Base-by-base conservation (phyloP, 2,329 filamentous ascomycete genomes). In the Aspergillus pseudotamarii region DNA sequence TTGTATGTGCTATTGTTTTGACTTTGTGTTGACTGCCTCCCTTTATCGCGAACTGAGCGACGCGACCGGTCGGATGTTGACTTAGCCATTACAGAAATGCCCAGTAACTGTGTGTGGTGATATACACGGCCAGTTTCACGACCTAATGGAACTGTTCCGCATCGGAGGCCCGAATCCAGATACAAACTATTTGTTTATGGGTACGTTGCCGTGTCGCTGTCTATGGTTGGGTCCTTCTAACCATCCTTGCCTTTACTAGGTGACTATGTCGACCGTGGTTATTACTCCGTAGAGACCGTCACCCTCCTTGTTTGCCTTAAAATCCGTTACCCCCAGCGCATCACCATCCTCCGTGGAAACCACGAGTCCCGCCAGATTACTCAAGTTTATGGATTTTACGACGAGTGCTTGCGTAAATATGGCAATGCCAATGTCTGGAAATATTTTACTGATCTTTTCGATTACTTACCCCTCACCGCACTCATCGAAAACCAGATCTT, bases 401-500 rank as follows among this genome's bases (percentile, higher is more conserved):
- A 98, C 79, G 95, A 99, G 80, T 99, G 95, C 79, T 88, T 98
- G 73, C 92, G 94, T 78, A 99, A 99, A 84, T 99, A 99, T 78
- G 95, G 95, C 79, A 98, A 97, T 76, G 94, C 95, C 66, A 98
- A 97, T 72, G 95, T 99, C 68, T 99, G 95, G 95, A 97, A 97
- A 84, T 97, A 93, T 78, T 99, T 97, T 79, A 97, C 94, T 76
- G 94, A 99, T 80, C 90, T 99, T 60, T 99, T 99, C 82, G 95
- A 99, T 83, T 99, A 95, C 83, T 91, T 99, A 45, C 94, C 95
- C 69, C 88, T 99, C 71, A 97, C 94, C 68, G 95, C 95, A 71
- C 89, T 99, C 73, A 97, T 99, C 80, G 94, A 99, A 82, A 97
- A 97, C 83, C 94, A 98, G 84, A 97, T 99, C 76, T 96, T 99